Percentiles rank a stretch among this genome's conserved stretches.
phyloP scores from a whole-genome alignment of 108 stramenopile species.

The Cyclotella kingstonii region DNA sequence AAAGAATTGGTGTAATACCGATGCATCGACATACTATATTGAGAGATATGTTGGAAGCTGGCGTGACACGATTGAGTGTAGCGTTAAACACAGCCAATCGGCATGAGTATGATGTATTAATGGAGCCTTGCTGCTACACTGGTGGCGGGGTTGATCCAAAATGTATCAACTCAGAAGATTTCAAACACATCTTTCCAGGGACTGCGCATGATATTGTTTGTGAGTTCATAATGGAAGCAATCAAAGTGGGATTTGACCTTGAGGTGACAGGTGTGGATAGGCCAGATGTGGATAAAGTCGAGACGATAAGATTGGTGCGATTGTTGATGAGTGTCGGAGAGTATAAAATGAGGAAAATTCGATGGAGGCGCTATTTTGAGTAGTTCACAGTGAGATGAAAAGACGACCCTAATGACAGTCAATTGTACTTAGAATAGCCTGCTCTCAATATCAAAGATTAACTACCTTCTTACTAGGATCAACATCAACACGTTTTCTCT shows the following conservation, averaged over 20 bases:
- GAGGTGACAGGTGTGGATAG: conserved; percentile 73
- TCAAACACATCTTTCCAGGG: conserved; percentile 9
- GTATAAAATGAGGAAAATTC: conserved; percentile 5
- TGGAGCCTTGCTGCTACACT: conserved; percentile 28
- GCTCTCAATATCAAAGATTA: conserved; percentile 21
- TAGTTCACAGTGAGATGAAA: background rate
- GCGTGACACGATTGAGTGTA: conserved; percentile 15
- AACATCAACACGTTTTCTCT: conserved; percentile 82
- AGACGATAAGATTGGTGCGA: conserved; percentile 31
- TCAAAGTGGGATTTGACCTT: conserved; percentile 51
- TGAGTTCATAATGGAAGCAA: conserved; percentile 49
- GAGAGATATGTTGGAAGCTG: conserved; percentile 36
- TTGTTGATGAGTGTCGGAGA: conserved; percentile 20
- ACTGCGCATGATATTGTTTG: conserved; percentile 53
- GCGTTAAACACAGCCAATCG: conserved; percentile 36
- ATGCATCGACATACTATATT: conserved; percentile 17
- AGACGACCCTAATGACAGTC: background rate
- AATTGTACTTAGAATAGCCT: background rate
- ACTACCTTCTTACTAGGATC: conserved; percentile 85
- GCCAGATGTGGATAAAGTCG: conserved; percentile 53
- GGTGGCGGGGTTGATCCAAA: background rate
- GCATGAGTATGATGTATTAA: conserved; percentile 36
- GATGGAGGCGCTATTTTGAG: conserved; percentile 22
- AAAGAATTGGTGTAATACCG: conserved; percentile 10
- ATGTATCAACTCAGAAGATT: background rate